Evolutionary conservation across 257 asterid genomes (phyloP).

Genomic region (Buddleja alternifolia): DNA sequence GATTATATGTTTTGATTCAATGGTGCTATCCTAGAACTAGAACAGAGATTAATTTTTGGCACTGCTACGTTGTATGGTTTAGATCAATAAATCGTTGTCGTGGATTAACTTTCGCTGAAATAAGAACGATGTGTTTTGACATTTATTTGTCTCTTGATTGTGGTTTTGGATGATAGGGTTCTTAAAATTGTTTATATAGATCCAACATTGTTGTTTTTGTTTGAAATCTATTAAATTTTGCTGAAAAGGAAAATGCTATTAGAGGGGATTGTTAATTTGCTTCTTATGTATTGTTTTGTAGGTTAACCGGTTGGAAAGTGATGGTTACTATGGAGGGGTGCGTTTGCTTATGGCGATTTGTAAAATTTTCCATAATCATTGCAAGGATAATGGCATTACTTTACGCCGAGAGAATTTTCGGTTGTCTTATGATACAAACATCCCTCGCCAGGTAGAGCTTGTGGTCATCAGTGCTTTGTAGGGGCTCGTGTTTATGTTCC

Average conservation of each 20-base stretch:
- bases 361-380: constrained; percentile 60
- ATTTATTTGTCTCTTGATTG: background rate
- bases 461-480: constrained; percentile 1
- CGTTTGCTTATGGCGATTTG: constrained; percentile 87
- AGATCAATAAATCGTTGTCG: too few species aligned
- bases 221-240: background rate
- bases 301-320: constrained; percentile 77
- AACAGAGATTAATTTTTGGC: background rate
- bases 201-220: background rate
- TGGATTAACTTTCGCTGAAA: too few species aligned
- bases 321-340: constrained; percentile 96
- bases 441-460: constrained; percentile 83
- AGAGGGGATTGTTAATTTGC: constrained; percentile 1
- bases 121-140: background rate
- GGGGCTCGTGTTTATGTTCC: background rate
- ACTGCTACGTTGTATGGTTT: too few species aligned
- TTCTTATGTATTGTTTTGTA: constrained; percentile 31
- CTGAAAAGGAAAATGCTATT: too few species aligned
- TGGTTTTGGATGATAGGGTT: background rate
- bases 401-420: constrained; percentile 61
- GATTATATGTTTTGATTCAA: background rate
- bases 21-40: constrained; percentile 1
- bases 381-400: constrained; percentile 60
- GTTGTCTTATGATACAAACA: constrained; percentile 82
- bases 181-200: constrained; percentile 7